These are phyloP conservation scores for Syncephalastrum sp. DNA, from an alignment of 371 early-diverging fungal species.

Conservation along the genomic window DNA sequence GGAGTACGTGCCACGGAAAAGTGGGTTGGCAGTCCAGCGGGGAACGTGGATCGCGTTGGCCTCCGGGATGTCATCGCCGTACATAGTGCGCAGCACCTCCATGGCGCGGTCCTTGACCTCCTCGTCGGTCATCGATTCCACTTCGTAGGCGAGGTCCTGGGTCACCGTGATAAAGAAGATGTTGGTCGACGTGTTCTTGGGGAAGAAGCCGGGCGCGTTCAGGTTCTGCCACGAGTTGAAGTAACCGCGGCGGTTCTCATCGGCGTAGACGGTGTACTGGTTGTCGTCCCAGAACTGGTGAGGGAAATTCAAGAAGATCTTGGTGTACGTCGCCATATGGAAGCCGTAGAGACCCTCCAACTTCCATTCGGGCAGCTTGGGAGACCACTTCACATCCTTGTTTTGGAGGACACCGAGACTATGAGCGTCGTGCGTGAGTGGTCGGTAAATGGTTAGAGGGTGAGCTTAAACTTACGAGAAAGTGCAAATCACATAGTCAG, in stretches of 20 bases:
- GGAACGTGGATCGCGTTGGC: slow-evolving; percentile 36
- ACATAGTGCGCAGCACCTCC: slow-evolving; percentile 35
- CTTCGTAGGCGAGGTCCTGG: slow-evolving; percentile 25
- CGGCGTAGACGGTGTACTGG: slow-evolving; percentile 42
- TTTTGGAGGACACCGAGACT: slow-evolving; percentile 45
- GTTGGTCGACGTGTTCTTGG: slow-evolving; percentile 18
- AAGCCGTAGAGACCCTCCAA: slow-evolving; percentile 42
- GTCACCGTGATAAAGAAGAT: slow-evolving; percentile 45
- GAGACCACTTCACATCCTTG: slow-evolving; percentile 39
- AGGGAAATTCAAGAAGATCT: slow-evolving; percentile 48
- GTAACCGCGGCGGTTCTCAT: slow-evolving; percentile 37
- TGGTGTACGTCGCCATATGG: slow-evolving; percentile 53
- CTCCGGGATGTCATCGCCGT: slow-evolving; percentile 28
- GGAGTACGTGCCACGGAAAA: slow-evolving; percentile 48
- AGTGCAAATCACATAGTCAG: slow-evolving; percentile 50
- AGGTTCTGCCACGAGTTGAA: slow-evolving; percentile 47
- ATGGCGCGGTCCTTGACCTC: slow-evolving; percentile 29
- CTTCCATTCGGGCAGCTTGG: slow-evolving; percentile 44
- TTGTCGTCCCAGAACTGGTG: slow-evolving; percentile 46
- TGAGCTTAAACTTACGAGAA: slow-evolving; percentile 34
- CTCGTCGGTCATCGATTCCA: slow-evolving; percentile 34
- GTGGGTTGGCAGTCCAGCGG: slow-evolving; percentile 44
- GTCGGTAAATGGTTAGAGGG: not conserved
- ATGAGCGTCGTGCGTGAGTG: not conserved
- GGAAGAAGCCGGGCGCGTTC: slow-evolving; percentile 40